Evolutionary conservation across 352 stramenopile species (phyloP), one percentile per base, ranked within the genome.

Genomic region (Globisporangium radiosum): DNA sequence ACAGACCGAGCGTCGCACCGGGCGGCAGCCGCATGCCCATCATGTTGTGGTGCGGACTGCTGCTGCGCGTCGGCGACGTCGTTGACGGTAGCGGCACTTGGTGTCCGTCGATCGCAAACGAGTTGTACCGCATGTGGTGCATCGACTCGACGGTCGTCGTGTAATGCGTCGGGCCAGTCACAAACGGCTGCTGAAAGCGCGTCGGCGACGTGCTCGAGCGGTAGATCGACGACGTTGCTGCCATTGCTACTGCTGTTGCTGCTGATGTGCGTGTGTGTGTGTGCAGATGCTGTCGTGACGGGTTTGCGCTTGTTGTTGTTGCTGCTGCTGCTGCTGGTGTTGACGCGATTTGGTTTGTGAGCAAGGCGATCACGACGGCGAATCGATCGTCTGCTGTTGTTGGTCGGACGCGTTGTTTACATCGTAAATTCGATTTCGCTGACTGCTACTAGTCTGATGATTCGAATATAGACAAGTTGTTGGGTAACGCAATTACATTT

Each of bases 221-320:
- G 71, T 91, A 91, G 42, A 89, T 85, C 15, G 81, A 84, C 13
- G 81, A 84, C 45, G 81, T 33, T 33, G 25, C 78, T 72, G 88
- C 88, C 50, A 49, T 69, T 3, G 8, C 17, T 38, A 7, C 47
- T 52, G 5, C 0, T 52, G n/a, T 25, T 51, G 9, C 25, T 51
- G 19, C 50, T 13, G 15, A 25, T 50, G 45, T 50, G 11, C 5
- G 47, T 52, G 6, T 1, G 44, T 49, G 39, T 3, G 25, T 33
- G 39, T 53, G 25, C 25, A 19, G 39, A 8, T 44, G 3, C 39
- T 44, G 25, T 44, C 44, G 44, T 17, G 50, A 19, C 38, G 19
- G 7, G 40, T 8, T 14, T 44, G 40, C 11, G 7, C 40, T 13
- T 44, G 7, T 4, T 44, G 11, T 5, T 44, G 47, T 0, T 54